These are phyloP conservation scores for Alternaria sp. DNA, from an alignment of 2,329 filamentous ascomycete genomes.

Conservation along the genomic window DNA sequence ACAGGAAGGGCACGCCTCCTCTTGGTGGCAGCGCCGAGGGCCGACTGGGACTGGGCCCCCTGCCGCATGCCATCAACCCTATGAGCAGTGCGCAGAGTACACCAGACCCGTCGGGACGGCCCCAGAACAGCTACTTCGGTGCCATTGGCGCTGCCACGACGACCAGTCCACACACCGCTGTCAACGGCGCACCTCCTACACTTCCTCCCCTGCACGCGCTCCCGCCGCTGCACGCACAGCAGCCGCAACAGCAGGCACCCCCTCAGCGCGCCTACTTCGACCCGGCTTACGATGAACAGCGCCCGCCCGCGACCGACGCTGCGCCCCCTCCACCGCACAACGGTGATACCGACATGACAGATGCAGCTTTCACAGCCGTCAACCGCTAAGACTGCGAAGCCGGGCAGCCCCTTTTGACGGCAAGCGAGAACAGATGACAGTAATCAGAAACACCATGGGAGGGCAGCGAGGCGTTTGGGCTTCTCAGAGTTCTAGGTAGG, in stretches of 20 bases:
- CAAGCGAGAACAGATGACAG: neutral
- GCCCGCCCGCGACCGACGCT: conserved; percentile 21
- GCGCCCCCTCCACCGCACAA: conserved; percentile 35
- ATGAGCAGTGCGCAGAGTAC: conserved; percentile 49
- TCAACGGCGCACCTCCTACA: conserved; percentile 34
- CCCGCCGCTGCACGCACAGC: conserved; percentile 34
- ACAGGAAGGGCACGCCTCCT: conserved; percentile 52
- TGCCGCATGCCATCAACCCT: conserved; percentile 30
- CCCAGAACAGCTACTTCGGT: conserved; percentile 40
- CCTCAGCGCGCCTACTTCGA: conserved; percentile 40
- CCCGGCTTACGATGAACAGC: conserved; percentile 41
- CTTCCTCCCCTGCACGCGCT: conserved; percentile 37
- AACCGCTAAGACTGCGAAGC: conserved; percentile 38
- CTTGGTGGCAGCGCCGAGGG: conserved; percentile 15
- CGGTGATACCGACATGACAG: conserved; percentile 52
- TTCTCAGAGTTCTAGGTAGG: neutral
- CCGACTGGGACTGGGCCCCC: neutral
- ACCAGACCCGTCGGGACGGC: conserved; percentile 41
- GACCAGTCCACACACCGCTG: conserved; percentile 33
- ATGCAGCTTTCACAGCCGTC: conserved; percentile 48
- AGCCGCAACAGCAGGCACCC: conserved; percentile 18
- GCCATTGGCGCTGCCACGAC: conserved; percentile 26
- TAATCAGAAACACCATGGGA: neutral
- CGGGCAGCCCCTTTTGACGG: neutral
- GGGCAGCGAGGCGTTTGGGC: conserved; percentile 15